Evolutionary conservation across 768 basidiomycete genomes (phyloP).

Genomic region (Termitomyces sp.): DNA sequence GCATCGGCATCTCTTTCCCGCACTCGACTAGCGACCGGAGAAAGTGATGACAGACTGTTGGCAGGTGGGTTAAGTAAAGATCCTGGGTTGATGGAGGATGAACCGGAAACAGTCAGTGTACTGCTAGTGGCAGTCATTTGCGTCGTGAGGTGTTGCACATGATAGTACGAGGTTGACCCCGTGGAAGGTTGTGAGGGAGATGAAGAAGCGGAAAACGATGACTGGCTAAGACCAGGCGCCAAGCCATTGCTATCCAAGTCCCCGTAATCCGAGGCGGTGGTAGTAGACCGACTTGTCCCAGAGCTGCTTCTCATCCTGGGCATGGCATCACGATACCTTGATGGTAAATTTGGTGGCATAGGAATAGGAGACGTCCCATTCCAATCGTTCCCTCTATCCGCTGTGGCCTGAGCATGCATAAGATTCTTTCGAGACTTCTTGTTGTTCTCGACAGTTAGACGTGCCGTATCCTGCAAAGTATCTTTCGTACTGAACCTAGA

Average conservation of each 20-base stretch:
- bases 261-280: constrained; percentile 70
- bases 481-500: constrained; percentile 69
- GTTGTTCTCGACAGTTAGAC: constrained; percentile 74
- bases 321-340: constrained; percentile 38
- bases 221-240: constrained; percentile 41
- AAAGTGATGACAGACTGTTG: constrained; percentile 47
- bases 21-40: constrained; percentile 78
- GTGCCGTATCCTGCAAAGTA: constrained; percentile 77
- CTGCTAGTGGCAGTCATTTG: constrained; percentile 29
- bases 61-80: constrained; percentile 30
- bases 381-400: constrained; percentile 63
- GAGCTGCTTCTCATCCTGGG: constrained; percentile 77
- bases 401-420: constrained; percentile 63
- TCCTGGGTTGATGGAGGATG: constrained; percentile 30
- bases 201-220: constrained; percentile 57
- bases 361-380: constrained; percentile 36
- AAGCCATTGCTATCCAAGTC: constrained; percentile 48
- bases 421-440: constrained; percentile 66
- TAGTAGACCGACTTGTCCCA: constrained; percentile 69
- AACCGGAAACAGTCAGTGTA: constrained; percentile 24
- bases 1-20: constrained; percentile 83
- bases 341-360: constrained; percentile 36
- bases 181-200: constrained; percentile 55
- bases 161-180: constrained; percentile 41
- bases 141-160: constrained; percentile 24